A percentile compares a stretch with the other conserved stretches of the same genome.
These are phyloP conservation scores for Haplosporangium gracile DNA, from an alignment of 192 early-diverging fungal species.

Conservation along the genomic window DNA sequence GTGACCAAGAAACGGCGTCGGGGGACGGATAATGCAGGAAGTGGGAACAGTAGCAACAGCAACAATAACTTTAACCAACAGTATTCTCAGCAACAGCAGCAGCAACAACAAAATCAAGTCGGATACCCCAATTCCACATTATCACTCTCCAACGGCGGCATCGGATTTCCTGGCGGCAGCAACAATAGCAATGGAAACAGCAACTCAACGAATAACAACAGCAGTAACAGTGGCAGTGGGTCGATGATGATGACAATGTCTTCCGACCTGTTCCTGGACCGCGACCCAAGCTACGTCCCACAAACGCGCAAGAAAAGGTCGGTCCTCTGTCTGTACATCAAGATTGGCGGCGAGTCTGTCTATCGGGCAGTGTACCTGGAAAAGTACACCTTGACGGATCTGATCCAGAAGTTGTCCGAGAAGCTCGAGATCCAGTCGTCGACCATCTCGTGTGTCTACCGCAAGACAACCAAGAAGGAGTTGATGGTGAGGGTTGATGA, in stretches of 20 bases:
- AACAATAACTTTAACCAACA: background rate
- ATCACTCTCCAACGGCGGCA: background rate
- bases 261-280: slow-evolving; percentile 63
- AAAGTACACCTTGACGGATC: slow-evolving; percentile 65
- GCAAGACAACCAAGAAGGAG: slow-evolving; percentile 64
- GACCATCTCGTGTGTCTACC: slow-evolving; percentile 56
- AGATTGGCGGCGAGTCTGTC: slow-evolving; percentile 65
- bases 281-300: slow-evolving; percentile 77
- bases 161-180: background rate
- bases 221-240: background rate
- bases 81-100: slow-evolving; percentile 19
- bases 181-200: slow-evolving; percentile 34
- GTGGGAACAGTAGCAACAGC: slow-evolving; percentile 15
- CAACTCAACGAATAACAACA: slow-evolving; percentile 11
- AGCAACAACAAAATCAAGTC: background rate
- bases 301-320: slow-evolving; percentile 49
- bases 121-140: background rate
- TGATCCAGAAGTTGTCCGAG: slow-evolving; percentile 66
- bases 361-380: slow-evolving; percentile 79
- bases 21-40: slow-evolving; percentile 5
- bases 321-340: slow-evolving; percentile 71
- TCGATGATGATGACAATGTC: slow-evolving; percentile 27
- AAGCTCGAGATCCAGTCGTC: slow-evolving; percentile 63
- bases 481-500: slow-evolving; percentile 70
- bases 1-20: slow-evolving; percentile 25